phyloP scores from a whole-genome alignment of 768 basidiomycete genomes.

The Lactarius tabidus region DNA sequence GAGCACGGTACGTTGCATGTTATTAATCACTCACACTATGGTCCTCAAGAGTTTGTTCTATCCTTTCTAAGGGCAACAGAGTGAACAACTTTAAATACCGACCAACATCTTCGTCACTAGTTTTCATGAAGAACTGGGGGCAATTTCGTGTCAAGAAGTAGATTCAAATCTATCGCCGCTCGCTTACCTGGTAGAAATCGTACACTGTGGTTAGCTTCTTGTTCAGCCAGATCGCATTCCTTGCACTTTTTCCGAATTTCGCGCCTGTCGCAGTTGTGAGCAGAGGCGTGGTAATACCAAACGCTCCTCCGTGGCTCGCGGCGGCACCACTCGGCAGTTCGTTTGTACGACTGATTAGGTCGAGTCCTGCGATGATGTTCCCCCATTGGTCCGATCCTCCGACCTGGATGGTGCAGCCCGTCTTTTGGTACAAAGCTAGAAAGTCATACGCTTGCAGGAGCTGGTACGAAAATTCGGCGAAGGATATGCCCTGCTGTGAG shows the following conservation, averaged over 20 bases:
- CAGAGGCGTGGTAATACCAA: slow-evolving; percentile 90
- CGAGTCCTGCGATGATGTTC: slow-evolving; percentile 91
- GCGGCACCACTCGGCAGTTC: slow-evolving; percentile 11
- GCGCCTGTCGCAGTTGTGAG: slow-evolving; percentile 85
- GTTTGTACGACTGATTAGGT: slow-evolving; percentile 69
- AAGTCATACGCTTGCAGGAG: slow-evolving; percentile 97
- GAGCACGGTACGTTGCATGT: background rate
- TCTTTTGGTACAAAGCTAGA: slow-evolving; percentile 59
- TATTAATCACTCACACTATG: slow-evolving; percentile 17
- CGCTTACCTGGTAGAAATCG: slow-evolving; percentile 89
- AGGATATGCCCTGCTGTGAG: slow-evolving; percentile 88
- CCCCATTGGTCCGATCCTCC: slow-evolving; percentile 99
- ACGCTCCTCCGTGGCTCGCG: slow-evolving; percentile 42
- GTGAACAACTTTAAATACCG: slow-evolving; percentile 25
- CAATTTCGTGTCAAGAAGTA: background rate
- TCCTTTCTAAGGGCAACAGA: slow-evolving; percentile 18
- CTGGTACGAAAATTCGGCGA: slow-evolving; percentile 97
- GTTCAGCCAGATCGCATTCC: slow-evolving; percentile 93
- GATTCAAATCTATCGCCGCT: background rate
- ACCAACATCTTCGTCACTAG: slow-evolving; percentile 26
- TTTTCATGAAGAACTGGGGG: slow-evolving; percentile 81
- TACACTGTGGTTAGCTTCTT: slow-evolving; percentile 72
- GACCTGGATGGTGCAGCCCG: slow-evolving; percentile 78
- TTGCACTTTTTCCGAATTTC: slow-evolving; percentile 97
- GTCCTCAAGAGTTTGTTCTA: slow-evolving; percentile 19